These are phyloP conservation scores for Nitzschia putrida DNA, from an alignment of 108 stramenopile genomes.

Conservation along the genomic window DNA sequence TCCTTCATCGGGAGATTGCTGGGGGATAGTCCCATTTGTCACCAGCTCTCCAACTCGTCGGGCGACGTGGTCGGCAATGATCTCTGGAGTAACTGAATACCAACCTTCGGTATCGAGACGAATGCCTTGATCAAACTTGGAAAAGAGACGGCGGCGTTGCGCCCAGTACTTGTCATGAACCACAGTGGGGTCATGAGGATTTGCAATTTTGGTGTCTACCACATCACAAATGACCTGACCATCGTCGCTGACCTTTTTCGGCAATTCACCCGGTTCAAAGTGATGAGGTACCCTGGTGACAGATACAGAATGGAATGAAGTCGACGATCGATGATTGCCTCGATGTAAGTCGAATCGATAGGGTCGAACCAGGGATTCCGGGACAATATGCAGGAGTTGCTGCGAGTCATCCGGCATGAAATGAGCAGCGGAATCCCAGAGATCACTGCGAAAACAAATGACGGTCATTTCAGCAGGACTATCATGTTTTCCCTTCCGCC, in stretches of 20 bases:
- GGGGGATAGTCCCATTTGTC: slow-evolving; percentile 27
- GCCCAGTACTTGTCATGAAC: slow-evolving; percentile 94
- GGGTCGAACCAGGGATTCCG: slow-evolving; percentile 23
- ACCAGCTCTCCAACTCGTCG: slow-evolving; percentile 49
- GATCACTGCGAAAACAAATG: slow-evolving; percentile 47
- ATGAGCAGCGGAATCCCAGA: slow-evolving; percentile 52
- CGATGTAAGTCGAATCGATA: slow-evolving; percentile 20
- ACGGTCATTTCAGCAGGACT: slow-evolving; percentile 54
- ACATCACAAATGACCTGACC: slow-evolving; percentile 17
- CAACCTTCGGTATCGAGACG: slow-evolving; percentile 92
- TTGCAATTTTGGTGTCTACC: slow-evolving; percentile 46
- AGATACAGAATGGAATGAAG: slow-evolving; percentile 10
- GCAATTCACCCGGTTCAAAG: slow-evolving; percentile 20
- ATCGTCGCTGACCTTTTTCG: background rate
- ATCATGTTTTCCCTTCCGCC: slow-evolving; percentile 8
- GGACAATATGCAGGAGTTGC: slow-evolving; percentile 13
- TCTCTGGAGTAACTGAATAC: slow-evolving; percentile 97
- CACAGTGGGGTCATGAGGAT: slow-evolving; percentile 68
- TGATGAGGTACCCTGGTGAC: slow-evolving; percentile 36
- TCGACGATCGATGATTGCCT: background rate
- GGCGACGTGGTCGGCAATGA: slow-evolving; percentile 90
- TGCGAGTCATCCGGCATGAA: slow-evolving; percentile 37
- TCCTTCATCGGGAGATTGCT: slow-evolving; percentile 12
- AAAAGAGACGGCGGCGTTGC: slow-evolving; percentile 91
- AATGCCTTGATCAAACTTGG: slow-evolving; percentile 87